Base-by-base conservation (phyloP, 352 stramenopile genomes). In the Chrysophaeum taylorii region DNA sequence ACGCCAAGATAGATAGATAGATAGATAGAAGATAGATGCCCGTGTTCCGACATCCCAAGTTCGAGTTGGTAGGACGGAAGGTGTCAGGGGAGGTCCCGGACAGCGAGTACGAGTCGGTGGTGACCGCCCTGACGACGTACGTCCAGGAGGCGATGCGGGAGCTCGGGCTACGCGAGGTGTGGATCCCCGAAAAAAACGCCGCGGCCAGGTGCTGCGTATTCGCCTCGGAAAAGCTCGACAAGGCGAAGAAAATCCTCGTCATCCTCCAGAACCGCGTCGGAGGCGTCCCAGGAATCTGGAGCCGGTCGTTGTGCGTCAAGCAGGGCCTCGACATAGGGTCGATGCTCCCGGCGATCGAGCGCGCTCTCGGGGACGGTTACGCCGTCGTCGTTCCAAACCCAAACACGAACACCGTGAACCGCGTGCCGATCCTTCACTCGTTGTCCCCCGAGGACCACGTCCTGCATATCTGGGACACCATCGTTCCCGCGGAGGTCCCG, bases 371-470 rank as follows among this genome's bases (percentile, higher is more conserved):
- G 15, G 79, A 81, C 0, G 88, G 88, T 0, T 94, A 90, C 69
- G 86, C 84, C 37, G 80, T 94, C 29, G 68, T 92, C 27, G 85
- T 94, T 27, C 89, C 91, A 79, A 92, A 92, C 72, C 87, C 88
- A 0, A 94, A 93, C 76, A 89, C 89, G 77, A 94, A 94, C 74
- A 91, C 87, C 35, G 89, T 92, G 9, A 52, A 67, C 18, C 37
- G 60, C 60, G 38, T 57, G 7, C 45, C 45, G 45, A 57, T 57
- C 23, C 21, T 9, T 39, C n/a, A 67, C 37, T 43, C 60, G 60
- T 43, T 84, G 16, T 91, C 85, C 31, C 85, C 87, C 9, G 85
- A 92, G n/a, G 86, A 93, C 29, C 88, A 94, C 70, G 87, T 83
- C 42, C 80, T 92, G 42, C 84, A 92, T 69, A 86, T 93, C 9